Base-by-base conservation (phyloP, 176 grass and related monocot species). In the Avena eriantha region DNA sequence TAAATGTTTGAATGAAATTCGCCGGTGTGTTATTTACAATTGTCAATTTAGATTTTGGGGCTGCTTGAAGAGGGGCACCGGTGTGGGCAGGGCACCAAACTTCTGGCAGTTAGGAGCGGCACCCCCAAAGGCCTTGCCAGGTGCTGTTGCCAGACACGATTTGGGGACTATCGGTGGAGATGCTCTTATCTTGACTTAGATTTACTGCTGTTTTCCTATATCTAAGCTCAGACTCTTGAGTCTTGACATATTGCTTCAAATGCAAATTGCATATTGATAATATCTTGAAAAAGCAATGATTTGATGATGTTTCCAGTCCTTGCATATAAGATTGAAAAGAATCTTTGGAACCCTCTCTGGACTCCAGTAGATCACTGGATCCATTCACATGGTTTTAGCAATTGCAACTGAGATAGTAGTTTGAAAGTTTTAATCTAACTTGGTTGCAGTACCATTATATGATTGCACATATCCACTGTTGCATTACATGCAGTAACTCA, bases 281-380 rank as follows among this genome's bases (percentile, higher is more conserved):
- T 59, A 39, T 78, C 76, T 78, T 58, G 53, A 78, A 67, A 65
- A 7, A 18, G 53, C 10, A 22, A 33, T 22, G 33, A 41, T 58
- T 59, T 76, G 13, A 79, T 48, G 36, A 29, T 53, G 26, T 21
- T 69, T 82, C 33, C 39, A 39, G 18, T n/a, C 50, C 18, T 17
- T 55, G 29, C n/a, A 24, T 46, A 48, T 23, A 26, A n/a, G 39
- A 45, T 45, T 43, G 45, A 2, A 2, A 22, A 22, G 22, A 61
- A 61, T 15, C 61, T 17, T 5, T 33, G 18, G 45, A 67, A 15
- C 24, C 17, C 8, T 61, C 57, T 65, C 61, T 26, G 18, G n/a
- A 82, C 61, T 35, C 60, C 23, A 67, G 19, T 55, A n/a, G 17
- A 71, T 43, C 66, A 72, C 21, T 58, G 14, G 81, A 18, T 73